Percentiles rank a stretch among this genome's conserved stretches.
Evolutionary conservation across 805 yeast genomes (phyloP).

Genomic region (Starmerella riodocensis): DNA sequence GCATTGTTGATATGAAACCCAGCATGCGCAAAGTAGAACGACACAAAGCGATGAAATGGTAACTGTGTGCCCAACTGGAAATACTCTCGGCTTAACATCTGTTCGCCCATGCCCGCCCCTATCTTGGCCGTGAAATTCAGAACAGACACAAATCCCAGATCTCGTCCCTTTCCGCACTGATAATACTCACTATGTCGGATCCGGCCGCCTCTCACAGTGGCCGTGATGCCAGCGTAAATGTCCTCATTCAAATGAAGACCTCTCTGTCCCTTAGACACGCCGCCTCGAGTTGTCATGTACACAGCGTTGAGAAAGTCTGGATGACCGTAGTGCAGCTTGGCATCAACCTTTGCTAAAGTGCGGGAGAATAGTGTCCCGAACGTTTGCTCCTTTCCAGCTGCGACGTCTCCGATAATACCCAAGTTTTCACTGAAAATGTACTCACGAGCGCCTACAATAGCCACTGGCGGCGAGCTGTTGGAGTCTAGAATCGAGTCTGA

Average conservation of each 20-base stretch:
- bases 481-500: constrained; percentile 16
- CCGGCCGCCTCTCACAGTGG: constrained; percentile 64
- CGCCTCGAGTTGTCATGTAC: constrained; percentile 76
- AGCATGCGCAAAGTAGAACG: constrained; percentile 76
- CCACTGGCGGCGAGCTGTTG: constrained; percentile 43
- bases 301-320: constrained; percentile 68
- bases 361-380: constrained; percentile 76
- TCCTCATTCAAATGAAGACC: constrained; percentile 76
- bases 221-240: constrained; percentile 77
- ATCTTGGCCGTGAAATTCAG: constrained; percentile 71
- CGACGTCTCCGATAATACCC: constrained; percentile 72
- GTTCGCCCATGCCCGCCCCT: constrained; percentile 89
- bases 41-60: constrained; percentile 63
- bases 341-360: constrained; percentile 69
- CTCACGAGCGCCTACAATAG: constrained; percentile 73
- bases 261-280: constrained; percentile 73
- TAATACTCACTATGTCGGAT: constrained; percentile 72
- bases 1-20: constrained; percentile 75
- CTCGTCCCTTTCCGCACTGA: constrained; percentile 81
- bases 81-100: constrained; percentile 69
- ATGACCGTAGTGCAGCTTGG: constrained; percentile 75
- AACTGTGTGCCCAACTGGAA: constrained; percentile 64
- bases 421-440: constrained; percentile 72
- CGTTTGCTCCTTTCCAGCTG: constrained; percentile 81
- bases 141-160: constrained; percentile 72